A percentile compares a stretch with the other conserved stretches of the same genome.
Evolutionary conservation across 345 rosid species (phyloP).

Genomic region (Brassica rapa): DNA sequence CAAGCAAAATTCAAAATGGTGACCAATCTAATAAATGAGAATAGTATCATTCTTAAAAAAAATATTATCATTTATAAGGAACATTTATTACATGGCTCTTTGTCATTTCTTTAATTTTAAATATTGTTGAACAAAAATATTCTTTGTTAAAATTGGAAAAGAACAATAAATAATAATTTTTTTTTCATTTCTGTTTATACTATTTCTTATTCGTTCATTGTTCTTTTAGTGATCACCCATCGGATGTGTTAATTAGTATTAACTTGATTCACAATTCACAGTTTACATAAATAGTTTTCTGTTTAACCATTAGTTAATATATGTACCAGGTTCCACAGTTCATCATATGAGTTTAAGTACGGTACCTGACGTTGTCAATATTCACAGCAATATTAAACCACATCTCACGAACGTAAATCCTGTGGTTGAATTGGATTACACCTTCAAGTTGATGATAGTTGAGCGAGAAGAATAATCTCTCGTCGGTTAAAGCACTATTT

Average conservation of each 20-base stretch:
- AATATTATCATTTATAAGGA: background rate
- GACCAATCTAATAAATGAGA: background rate
- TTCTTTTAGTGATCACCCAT: background rate
- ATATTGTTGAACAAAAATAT: background rate
- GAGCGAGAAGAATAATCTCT: slow-evolving; percentile 69
- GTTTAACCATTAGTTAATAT: background rate
- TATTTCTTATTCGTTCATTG: background rate
- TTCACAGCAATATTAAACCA: slow-evolving; percentile 64
- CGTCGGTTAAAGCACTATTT: slow-evolving; percentile 52
- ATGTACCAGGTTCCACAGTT: no score
- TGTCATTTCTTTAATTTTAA: background rate
- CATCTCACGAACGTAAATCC: slow-evolving; percentile 51
- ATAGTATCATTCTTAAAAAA: background rate
- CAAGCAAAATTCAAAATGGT: background rate
- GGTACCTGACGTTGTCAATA: slow-evolving; percentile 80
- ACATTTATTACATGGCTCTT: background rate
- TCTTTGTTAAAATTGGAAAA: no score
- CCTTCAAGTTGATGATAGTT: slow-evolving; percentile 89
- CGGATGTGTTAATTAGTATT: background rate
- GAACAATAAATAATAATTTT: no score
- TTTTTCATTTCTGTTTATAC: background rate
- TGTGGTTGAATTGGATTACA: slow-evolving; percentile 73
- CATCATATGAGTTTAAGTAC: background rate
- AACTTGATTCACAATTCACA: background rate
- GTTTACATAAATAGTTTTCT: background rate